Conservation (phyloP, 495 filamentous ascomycete species). For the Entonaema liquescens region DNA sequence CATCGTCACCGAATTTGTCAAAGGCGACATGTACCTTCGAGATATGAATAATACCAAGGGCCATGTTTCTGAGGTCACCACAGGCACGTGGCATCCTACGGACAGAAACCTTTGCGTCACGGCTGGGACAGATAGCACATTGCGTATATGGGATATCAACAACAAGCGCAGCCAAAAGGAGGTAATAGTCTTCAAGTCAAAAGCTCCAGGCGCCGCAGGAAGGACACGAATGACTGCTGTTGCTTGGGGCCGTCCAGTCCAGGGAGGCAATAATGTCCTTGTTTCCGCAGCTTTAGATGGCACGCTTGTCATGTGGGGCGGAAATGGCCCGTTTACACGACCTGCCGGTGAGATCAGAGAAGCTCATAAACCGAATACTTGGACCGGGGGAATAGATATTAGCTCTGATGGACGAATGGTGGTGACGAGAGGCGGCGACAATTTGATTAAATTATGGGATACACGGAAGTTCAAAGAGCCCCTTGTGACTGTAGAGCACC, state of each 20-base stretch:
- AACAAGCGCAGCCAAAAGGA: conserved; percentile 86
- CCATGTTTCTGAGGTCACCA: conserved; percentile 88
- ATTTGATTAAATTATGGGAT: conserved; percentile 89
- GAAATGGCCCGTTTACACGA: conserved; percentile 85
- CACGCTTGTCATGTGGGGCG: conserved; percentile 89
- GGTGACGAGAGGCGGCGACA: conserved; percentile 87
- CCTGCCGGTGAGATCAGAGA: conserved; percentile 86
- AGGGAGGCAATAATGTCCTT: conserved; percentile 81
- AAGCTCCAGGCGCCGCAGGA: conserved; percentile 82
- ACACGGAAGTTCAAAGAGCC: conserved; percentile 94
- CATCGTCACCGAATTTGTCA: conserved; percentile 82
- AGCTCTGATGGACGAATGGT: conserved; percentile 90
- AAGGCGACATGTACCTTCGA: conserved; percentile 97
- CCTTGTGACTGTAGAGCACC: conserved; percentile 77
- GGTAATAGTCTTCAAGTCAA: conserved; percentile 94
- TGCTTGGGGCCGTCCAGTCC: conserved; percentile 80
- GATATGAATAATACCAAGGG: conserved; percentile 98
- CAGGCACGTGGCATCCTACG: conserved; percentile 87
- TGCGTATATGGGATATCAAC: conserved; percentile 97
- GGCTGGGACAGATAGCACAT: conserved; percentile 89
- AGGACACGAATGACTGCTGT: conserved; percentile 94
- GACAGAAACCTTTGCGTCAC: conserved; percentile 85
- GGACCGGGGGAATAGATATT: conserved; percentile 93
- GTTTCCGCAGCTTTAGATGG: conserved; percentile 90
- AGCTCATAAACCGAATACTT: conserved; percentile 83